phyloP scores from a whole-genome alignment of 202 grass and related monocot species.

The Carex sylvatica region DNA sequence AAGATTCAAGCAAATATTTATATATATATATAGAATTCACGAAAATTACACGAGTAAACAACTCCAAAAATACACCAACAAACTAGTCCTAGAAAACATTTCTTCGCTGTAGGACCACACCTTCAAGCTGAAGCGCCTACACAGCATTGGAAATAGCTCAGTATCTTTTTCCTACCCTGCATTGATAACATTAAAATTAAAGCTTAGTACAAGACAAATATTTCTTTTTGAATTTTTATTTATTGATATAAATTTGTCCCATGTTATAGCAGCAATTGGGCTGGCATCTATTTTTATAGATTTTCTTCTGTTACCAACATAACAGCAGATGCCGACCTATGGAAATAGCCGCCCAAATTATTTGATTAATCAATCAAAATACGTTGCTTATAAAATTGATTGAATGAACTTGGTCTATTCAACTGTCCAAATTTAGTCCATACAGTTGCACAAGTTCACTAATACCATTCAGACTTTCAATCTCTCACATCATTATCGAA shows the following conservation, averaged over 20 bases:
- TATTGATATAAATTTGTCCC: background rate
- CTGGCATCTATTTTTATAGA: background rate
- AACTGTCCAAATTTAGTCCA: constrained; percentile 10
- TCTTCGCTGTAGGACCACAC: background rate
- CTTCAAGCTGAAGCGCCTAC: constrained; percentile 57
- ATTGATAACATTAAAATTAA: constrained; percentile 7
- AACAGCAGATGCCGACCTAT: background rate
- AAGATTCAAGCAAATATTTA: constrained; percentile 17
- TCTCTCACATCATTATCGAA: background rate
- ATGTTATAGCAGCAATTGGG: background rate
- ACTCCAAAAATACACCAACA: constrained; percentile 12
- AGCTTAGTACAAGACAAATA: background rate
- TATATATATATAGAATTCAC: constrained; percentile 22
- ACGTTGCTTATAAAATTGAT: background rate
- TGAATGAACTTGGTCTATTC: background rate
- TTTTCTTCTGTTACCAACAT: background rate
- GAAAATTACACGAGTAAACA: constrained; percentile 7
- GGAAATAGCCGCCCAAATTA: background rate
- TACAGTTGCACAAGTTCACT: background rate
- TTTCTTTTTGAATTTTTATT: background rate
- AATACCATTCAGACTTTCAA: background rate
- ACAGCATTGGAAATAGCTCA: constrained; percentile 94
- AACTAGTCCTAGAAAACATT: constrained; percentile 21
- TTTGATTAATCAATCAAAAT: constrained; percentile 7
- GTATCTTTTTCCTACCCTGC: constrained; percentile 84